A percentile compares a stretch with the other conserved stretches of the same genome.
These are phyloP conservation scores for Apostasia ramifera DNA, from an alignment of 106 monocot species.

Conservation along the genomic window DNA sequence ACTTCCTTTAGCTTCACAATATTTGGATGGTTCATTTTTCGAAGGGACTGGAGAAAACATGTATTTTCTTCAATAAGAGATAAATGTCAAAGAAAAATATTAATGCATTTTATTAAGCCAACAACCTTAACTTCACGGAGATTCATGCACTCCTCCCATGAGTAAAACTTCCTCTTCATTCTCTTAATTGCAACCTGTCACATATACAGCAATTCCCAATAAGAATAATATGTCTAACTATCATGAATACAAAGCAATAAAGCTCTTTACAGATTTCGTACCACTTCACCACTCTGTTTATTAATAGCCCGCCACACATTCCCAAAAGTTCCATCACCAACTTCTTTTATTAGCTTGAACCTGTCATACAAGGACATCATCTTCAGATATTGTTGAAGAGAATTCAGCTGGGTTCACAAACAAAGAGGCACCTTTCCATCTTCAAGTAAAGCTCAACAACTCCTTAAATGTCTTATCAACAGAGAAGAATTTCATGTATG, in stretches of 20 bases:
- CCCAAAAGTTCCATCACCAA: conserved; percentile 83
- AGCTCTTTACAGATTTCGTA: conserved; percentile 14
- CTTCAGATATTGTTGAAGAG: neutral
- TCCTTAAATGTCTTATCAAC: too few species aligned
- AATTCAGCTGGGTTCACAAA: neutral
- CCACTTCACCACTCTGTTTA: conserved; percentile 64
- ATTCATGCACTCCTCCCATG: conserved; percentile 98
- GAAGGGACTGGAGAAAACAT: conserved; percentile 33
- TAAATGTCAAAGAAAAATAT: neutral
- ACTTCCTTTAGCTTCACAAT: conserved; percentile 98
- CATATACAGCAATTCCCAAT: neutral
- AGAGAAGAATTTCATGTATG: too few species aligned
- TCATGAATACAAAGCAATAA: neutral
- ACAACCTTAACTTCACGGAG: conserved; percentile 97
- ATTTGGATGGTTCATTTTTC: conserved; percentile 95
- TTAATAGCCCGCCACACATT: conserved; percentile 71
- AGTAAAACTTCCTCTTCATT: conserved; percentile 94
- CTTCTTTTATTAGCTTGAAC: conserved; percentile 75
- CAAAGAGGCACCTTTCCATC: conserved; percentile 38
- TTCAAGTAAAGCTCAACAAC: conserved; percentile 4
- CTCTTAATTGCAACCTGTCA: conserved; percentile 95
- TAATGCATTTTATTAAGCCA: conserved; percentile 1
- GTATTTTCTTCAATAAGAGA: too few species aligned
- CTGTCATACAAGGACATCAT: conserved; percentile 15
- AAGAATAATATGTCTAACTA: neutral